These are phyloP conservation scores for Hanseniaspora lindneri DNA, from an alignment of 805 yeast genomes.

Conservation along the genomic window DNA sequence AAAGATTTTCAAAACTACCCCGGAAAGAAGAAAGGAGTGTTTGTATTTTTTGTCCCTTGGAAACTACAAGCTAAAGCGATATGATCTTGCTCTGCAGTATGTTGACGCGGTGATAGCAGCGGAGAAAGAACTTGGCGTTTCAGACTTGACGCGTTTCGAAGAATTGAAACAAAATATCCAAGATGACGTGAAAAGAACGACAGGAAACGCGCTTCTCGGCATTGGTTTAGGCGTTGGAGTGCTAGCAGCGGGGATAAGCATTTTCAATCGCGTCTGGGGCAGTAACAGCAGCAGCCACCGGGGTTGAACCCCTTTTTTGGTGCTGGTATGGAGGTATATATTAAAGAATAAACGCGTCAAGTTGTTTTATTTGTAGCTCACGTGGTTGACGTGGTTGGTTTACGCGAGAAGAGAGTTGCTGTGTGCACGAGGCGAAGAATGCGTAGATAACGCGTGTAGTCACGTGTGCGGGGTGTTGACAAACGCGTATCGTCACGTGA, in stretches of 20 bases:
- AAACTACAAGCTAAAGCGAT: constrained; percentile 78
- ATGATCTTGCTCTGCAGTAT: constrained; percentile 71
- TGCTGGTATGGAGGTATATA: not conserved
- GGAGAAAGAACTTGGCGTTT: constrained; percentile 32
- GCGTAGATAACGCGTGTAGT: no score
- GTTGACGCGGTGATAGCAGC: constrained; percentile 61
- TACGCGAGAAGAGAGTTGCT: no score
- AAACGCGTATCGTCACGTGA: no score
- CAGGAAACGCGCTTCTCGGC: constrained; percentile 76
- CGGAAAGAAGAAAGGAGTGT: constrained; percentile 77
- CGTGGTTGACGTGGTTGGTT: no score
- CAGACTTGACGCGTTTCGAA: not conserved
- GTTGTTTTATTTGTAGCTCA: no score
- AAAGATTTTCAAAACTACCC: constrained; percentile 58
- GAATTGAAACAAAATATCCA: constrained; percentile 60
- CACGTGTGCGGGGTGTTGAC: no score
- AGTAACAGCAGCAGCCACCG: not conserved
- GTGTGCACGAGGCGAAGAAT: no score
- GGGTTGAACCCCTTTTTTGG: not conserved
- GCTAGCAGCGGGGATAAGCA: not conserved
- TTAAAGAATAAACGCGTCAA: no score
- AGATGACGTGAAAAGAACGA: constrained; percentile 76
- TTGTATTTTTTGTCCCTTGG: constrained; percentile 81
- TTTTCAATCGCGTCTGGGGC: constrained; percentile 7
- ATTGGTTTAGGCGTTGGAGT: constrained; percentile 72